phyloP scores from a whole-genome alignment of 2,329 filamentous ascomycete species.

The Mariannaea sp. region DNA sequence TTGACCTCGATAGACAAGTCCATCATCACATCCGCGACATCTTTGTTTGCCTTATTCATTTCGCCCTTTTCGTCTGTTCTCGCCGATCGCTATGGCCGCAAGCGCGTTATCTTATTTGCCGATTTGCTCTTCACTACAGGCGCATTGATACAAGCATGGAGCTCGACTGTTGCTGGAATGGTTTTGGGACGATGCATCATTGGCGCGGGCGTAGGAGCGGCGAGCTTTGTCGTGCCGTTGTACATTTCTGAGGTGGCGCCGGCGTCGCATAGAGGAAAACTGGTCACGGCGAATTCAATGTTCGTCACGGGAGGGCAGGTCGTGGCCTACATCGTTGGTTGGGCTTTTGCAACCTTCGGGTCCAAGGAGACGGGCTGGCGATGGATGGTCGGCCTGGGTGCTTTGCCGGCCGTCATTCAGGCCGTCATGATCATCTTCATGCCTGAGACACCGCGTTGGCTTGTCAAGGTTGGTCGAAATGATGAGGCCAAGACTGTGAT shows the following conservation, averaged over 20 bases:
- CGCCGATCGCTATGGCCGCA: conserved; percentile 65
- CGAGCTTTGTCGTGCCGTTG: conserved; percentile 81
- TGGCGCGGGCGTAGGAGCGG: conserved; percentile 73
- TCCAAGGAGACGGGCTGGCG: conserved; percentile 70
- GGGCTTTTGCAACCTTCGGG: conserved; percentile 67
- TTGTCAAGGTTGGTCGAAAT: conserved; percentile 70
- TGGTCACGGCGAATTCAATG: conserved; percentile 81
- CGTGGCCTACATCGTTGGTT: conserved; percentile 84
- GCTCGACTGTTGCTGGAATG: conserved; percentile 65
- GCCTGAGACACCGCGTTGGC: conserved; percentile 89
- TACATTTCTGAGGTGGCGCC: conserved; percentile 90
- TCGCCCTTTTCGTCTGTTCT: conserved; percentile 69
- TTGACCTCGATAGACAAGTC: conserved; percentile 70
- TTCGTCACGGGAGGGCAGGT: conserved; percentile 90
- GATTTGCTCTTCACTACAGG: conserved; percentile 71
- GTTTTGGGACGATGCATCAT: conserved; percentile 70
- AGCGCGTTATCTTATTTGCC: conserved; percentile 65
- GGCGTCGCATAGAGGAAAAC: conserved; percentile 71
- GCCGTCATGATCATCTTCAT: conserved; percentile 69
- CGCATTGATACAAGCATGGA: conserved; percentile 66
- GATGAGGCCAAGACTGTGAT: conserved; percentile 69
- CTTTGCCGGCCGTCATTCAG: conserved; percentile 75
- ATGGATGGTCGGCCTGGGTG: conserved; percentile 89
- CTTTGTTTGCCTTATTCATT: conserved; percentile 66
- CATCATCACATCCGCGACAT: conserved; percentile 71